Evolutionary conservation across 1,139 yeast species (phyloP).

Genomic region (Kodamaea sp.): DNA sequence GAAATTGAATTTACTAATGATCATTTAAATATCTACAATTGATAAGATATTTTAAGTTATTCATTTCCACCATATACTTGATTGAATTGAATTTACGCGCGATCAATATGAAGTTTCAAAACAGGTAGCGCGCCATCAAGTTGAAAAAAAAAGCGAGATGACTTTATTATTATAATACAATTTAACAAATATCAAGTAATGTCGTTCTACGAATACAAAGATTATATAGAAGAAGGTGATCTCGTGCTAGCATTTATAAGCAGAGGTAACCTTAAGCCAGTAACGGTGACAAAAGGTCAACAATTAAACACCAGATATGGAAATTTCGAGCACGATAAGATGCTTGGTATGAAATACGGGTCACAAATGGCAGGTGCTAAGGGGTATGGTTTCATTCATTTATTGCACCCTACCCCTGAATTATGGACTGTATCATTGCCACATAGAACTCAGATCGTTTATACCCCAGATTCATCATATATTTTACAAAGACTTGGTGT

Average conservation of each 20-base stretch:
- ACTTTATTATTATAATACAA: too few species aligned
- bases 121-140: neutral
- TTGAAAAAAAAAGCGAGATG: neutral
- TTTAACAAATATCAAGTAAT: constrained; percentile 13
- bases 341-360: constrained; percentile 83
- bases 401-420: constrained; percentile 91
- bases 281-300: constrained; percentile 57
- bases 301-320: constrained; percentile 84
- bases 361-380: constrained; percentile 77
- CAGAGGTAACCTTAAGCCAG: constrained; percentile 74
- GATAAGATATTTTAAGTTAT: neutral
- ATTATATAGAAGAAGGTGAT: constrained; percentile 74
- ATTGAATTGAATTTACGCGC: too few species aligned
- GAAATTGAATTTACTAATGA: too few species aligned
- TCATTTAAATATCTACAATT: too few species aligned
- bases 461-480: constrained; percentile 91
- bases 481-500: constrained; percentile 79
- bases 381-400: constrained; percentile 83
- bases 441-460: constrained; percentile 96
- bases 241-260: constrained; percentile 82
- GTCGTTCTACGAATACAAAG: constrained; percentile 52
- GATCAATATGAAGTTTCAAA: too few species aligned
- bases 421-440: constrained; percentile 93
- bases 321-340: constrained; percentile 71
- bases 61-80: too few species aligned